Base-by-base conservation (phyloP, 177 flowering plant genomes). In the Vitis hybrid region DNA sequence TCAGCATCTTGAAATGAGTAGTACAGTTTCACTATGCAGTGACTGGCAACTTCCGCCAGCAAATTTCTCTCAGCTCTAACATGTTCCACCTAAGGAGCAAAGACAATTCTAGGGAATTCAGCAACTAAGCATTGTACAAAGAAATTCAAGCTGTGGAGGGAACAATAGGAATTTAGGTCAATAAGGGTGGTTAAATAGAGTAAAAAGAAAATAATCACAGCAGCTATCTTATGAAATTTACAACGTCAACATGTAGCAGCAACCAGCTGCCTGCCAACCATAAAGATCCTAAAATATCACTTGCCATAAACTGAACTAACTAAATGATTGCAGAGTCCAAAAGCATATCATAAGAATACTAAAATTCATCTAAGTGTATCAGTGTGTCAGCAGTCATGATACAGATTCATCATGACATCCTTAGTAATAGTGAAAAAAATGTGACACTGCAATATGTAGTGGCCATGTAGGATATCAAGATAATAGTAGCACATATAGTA, bases 1-100 rank as follows among this genome's bases (percentile, higher is more conserved):
- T 94, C 97, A 47, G 85, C 84, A 81, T 94, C 97, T 82, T 94
- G 98, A 77, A 94, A 94, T 59, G 98, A 94, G 79, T 92, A 94
- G 72, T 86, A 92, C 54, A 94, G 87, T 72, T 94, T 94, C 64
- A 94, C 98, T 63, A 94, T 94, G 86, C 85, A 94, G 73, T 92
- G 95, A 66, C 97, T 92, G 69, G 84, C 98, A 80, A 94, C 98
- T 84, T 94, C 98, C 24, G 98, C 98, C 64, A 94, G 87, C 82
- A 94, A 81, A 81, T 94, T 91, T 77, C 98, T 89, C 76, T 94
- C 98, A 60, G 97, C 97, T 85, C 88, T 88, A 65, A 94, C 98
- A 84, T 94, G 98, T 81, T 92, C 98, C 68, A 94, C 98, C 98
- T 94, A 77, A 38, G 38, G 49, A 59, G 59, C 6, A 62, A 60